phyloP scores from a whole-genome alignment of 176 grass and related monocot species.

The Alloteropsis semialata region DNA sequence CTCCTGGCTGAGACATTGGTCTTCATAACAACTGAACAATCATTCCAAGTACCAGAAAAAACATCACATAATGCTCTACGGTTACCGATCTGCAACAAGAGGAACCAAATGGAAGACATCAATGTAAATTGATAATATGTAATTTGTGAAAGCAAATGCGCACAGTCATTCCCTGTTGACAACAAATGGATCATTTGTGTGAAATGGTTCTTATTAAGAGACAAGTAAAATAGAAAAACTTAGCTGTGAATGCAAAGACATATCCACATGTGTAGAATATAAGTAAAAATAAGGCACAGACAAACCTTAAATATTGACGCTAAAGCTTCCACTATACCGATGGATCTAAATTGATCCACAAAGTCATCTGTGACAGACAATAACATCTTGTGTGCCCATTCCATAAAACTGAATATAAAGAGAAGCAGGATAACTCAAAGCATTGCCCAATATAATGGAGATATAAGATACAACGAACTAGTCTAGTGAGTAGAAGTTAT shows the following conservation, averaged over 20 bases:
- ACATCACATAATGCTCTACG: conserved; percentile 54
- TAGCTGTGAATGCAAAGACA: not conserved
- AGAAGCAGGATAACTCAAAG: conserved; percentile 32
- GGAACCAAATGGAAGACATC: conserved; percentile 27
- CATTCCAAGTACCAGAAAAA: conserved; percentile 63
- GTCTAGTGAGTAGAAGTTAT: not conserved
- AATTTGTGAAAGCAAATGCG: not conserved
- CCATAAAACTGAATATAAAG: conserved; percentile 80
- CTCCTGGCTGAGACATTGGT: conserved; percentile 66
- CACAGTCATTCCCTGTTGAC: not conserved
- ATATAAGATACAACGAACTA: conserved; percentile 23
- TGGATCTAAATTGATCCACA: conserved; percentile 75
- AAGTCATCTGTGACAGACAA: conserved; percentile 81
- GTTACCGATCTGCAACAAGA: conserved; percentile 68
- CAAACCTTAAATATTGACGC: conserved; percentile 96
- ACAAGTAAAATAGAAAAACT: not conserved
- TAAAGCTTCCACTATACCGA: conserved; percentile 94
- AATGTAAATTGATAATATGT: not conserved
- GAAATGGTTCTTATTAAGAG: not conserved
- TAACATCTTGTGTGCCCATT: conserved; percentile 82
- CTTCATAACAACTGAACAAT: conserved; percentile 82
- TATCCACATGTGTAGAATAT: conserved; percentile 15
- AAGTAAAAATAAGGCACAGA: conserved; percentile 9
- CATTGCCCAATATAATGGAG: not conserved
- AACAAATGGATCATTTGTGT: conserved; percentile 11